Evolutionary conservation across 805 yeast genomes (phyloP), one percentile per base, ranked within the genome.

Genomic region (Myxozyma sirexii): DNA sequence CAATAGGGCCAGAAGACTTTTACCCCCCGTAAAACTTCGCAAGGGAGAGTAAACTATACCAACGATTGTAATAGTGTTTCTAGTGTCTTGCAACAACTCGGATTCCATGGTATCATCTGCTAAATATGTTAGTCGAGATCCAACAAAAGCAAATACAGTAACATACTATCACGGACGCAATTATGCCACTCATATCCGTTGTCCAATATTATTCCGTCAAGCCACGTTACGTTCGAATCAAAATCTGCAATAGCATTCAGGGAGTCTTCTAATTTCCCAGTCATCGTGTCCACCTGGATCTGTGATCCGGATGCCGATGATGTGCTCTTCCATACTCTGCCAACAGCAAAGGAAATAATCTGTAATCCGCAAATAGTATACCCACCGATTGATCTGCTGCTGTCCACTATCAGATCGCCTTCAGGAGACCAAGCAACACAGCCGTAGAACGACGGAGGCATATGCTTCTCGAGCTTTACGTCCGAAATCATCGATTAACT

Each of bases 391-490:
- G 51, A 15, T 13, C 43, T 17, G 24, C 8, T 21, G 17, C 52
- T 26, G 12, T 48, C 31, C 21, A 46, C 19, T 7, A 56, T 57
- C n/a, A 61, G 38, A 7, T 49, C 12, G 17, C 65, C 65, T 17
- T 61, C 65, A 5, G 57, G 51, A 17, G 65, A 61, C 55, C 57
- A 54, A 35, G 26, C 39, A 12, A 52, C 13, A 44, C 54, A 54
- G 42, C 44, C 44, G 43, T 24, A 38, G 41, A 44, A 43, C 19
- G 62, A 33, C 12, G 62, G 27, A 31, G 65, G 53, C 31, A 26
- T 19, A 48, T 47, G 51, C 55, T 48, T 19, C 21, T 35, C 56
- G 19, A 61, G 42, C 35, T 33, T 54, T 7, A 61, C 31, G 38
- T 61, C 65, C 6, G 57, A 27, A 17, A 54, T 48, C 64, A 61